phyloP scores from a whole-genome alignment of 345 rosid species.

The Populus simonii region DNA sequence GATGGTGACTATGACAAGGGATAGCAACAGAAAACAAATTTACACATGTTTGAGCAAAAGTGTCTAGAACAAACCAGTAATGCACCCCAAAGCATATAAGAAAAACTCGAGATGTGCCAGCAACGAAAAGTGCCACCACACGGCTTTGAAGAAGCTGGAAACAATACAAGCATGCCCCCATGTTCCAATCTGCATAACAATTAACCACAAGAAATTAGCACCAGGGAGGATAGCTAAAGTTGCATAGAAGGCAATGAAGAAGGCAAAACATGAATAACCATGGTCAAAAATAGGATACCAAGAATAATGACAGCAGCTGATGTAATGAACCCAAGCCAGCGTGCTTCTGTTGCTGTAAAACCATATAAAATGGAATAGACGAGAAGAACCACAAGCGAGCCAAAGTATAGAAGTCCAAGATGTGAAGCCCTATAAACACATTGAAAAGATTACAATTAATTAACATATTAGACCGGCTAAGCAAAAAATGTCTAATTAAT shows the following conservation, averaged over 20 bases:
- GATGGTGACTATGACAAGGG: constrained; percentile 14
- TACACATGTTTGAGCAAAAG: neutral
- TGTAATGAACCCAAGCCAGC: constrained; percentile 95
- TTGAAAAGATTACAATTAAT: constrained; percentile 5
- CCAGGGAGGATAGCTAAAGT: neutral
- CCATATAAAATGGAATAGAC: constrained; percentile 92
- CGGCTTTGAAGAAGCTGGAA: constrained; percentile 90
- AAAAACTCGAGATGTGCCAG: constrained; percentile 84
- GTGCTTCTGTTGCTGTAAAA: constrained; percentile 86
- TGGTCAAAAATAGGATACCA: constrained; percentile 42
- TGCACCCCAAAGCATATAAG: constrained; percentile 99
- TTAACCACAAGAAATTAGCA: constrained; percentile 20
- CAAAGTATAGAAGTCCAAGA: constrained; percentile 85
- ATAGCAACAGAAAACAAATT: constrained; percentile 14
- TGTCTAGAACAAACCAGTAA: constrained; percentile 74
- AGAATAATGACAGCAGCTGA: constrained; percentile 94
- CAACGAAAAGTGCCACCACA: constrained; percentile 83
- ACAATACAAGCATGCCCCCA: constrained; percentile 98
- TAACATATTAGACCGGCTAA: constrained; percentile 8
- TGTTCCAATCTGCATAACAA: constrained; percentile 81
- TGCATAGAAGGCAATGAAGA: constrained; percentile 9
- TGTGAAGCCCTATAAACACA: constrained; percentile 75
- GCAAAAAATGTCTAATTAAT: neutral
- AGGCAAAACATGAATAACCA: constrained; percentile 15
- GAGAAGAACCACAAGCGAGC: constrained; percentile 80